Percentiles rank a stretch among this genome's conserved stretches.
Evolutionary conservation across 768 basidiomycete genomes (phyloP).

Genomic region (Rhodotorula kratochvilovae): DNA sequence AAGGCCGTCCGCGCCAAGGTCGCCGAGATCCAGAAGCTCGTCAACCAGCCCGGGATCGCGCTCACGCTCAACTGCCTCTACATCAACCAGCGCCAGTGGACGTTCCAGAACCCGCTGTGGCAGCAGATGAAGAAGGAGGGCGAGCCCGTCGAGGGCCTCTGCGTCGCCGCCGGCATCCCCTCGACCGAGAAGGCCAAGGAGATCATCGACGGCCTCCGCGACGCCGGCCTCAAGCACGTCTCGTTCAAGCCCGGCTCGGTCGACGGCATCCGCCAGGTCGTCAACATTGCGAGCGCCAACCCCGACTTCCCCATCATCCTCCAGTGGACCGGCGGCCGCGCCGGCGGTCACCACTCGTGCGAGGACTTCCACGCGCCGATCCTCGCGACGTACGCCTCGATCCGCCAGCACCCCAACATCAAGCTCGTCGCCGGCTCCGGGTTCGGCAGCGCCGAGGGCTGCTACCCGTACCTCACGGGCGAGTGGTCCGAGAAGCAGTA

Average conservation of each 20-base stretch:
- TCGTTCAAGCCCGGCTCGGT: conserved; percentile 95
- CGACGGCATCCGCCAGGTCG: conserved; percentile 93
- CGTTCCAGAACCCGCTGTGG: conserved; percentile 96
- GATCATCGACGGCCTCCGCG: conserved; percentile 77
- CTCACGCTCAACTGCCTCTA: conserved; percentile 92
- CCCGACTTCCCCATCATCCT: conserved; percentile 95
- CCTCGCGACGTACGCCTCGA: conserved; percentile 78
- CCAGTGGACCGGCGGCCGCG: conserved; percentile 99
- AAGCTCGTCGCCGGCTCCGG: conserved; percentile 88
- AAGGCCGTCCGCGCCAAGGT: conserved; percentile 83
- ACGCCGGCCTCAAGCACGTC: conserved; percentile 88
- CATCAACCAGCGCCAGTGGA: conserved; percentile 92
- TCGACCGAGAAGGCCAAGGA: conserved; percentile 94
- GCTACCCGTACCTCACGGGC: conserved; percentile 94
- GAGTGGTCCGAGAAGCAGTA: conserved; percentile 84
- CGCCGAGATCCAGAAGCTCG: conserved; percentile 78
- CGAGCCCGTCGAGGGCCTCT: conserved; percentile 95
- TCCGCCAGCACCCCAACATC: conserved; percentile 84
- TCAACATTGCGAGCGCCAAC: conserved; percentile 89
- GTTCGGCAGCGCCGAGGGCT: conserved; percentile 76
- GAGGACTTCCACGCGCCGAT: conserved; percentile 99
- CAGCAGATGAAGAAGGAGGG: conserved; percentile 95
- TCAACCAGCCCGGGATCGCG: conserved; percentile 76
- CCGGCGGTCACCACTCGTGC: conserved; percentile 95
- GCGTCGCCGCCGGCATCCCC: conserved; percentile 95